A percentile compares a stretch with the other conserved stretches of the same genome.
phyloP scores from a whole-genome alignment of 225 moss, liverwort and hornwort genomes.

The Sphagnum tenellum region DNA sequence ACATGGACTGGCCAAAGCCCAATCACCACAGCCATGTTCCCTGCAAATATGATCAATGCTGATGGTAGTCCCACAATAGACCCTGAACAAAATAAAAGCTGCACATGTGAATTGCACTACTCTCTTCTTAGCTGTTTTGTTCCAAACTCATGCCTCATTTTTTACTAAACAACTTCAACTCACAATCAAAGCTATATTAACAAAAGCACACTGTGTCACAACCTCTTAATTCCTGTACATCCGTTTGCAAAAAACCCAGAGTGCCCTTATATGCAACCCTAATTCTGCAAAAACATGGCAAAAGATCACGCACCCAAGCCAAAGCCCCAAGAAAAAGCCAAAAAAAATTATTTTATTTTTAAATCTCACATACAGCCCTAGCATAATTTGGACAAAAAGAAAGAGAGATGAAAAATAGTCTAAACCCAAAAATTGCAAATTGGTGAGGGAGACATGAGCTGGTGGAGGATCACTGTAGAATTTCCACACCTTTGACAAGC shows the following conservation, averaged over 20 bases:
- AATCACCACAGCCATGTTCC: conserved; percentile 42
- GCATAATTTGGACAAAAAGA: too few relatives aligned
- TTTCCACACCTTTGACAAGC: conserved; percentile 26
- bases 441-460: neutral
- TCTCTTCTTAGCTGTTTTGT: neutral
- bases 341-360: too few relatives aligned
- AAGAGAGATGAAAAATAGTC: neutral
- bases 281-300: too few relatives aligned
- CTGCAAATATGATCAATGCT: conserved; percentile 42
- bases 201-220: too few relatives aligned
- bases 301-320: too few relatives aligned
- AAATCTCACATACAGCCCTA: too few relatives aligned
- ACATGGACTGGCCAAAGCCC: conserved; percentile 67
- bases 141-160: neutral
- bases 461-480: neutral
- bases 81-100: conserved; percentile 20
- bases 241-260: too few relatives aligned
- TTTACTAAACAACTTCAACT: neutral
- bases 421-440: neutral
- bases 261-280: too few relatives aligned
- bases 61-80: conserved; percentile 45
- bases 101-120: neutral
- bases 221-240: too few relatives aligned
- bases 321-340: too few relatives aligned
- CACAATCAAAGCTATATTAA: neutral